Conservation (phyloP, 768 basidiomycete species). For the Cyclocybe aegerita region DNA sequence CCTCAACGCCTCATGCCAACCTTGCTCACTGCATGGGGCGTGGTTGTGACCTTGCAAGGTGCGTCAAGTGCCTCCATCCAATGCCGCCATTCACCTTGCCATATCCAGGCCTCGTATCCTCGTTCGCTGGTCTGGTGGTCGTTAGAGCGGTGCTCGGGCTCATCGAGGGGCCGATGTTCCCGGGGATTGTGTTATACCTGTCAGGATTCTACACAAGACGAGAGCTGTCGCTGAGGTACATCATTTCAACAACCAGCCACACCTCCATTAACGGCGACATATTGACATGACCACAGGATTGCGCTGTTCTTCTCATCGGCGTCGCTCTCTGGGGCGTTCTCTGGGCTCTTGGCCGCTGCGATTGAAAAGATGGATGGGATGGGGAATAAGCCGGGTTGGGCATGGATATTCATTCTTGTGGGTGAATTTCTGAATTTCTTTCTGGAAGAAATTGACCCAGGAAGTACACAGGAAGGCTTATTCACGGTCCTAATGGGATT, state of each 20-base stretch:
- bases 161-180: constrained; percentile 47
- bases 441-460: background rate
- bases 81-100: too few relatives aligned
- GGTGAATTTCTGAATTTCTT: background rate
- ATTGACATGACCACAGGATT: background rate
- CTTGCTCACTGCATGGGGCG: constrained; percentile 50
- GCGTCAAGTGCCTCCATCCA: background rate
- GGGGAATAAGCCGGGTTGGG: constrained; percentile 55
- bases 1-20: constrained; percentile 48
- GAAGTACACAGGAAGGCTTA: too few relatives aligned
- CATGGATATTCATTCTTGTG: constrained; percentile 36
- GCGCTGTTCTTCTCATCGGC: constrained; percentile 4
- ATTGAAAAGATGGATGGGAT: constrained; percentile 56
- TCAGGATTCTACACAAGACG: constrained; percentile 36
- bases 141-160: constrained; percentile 53
- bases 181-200: constrained; percentile 40
- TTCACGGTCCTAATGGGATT: background rate
- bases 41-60: constrained; percentile 49
- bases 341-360: constrained; percentile 61
- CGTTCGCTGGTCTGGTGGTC: constrained; percentile 46
- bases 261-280: background rate
- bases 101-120: constrained; percentile 41
- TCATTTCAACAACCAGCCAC: background rate
- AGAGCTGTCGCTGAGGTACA: constrained; percentile 32
- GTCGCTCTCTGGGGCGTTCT: constrained; percentile 56